Evolutionary conservation across 2,329 filamentous ascomycete genomes (phyloP).

Genomic region (Beauveria medogensis): DNA sequence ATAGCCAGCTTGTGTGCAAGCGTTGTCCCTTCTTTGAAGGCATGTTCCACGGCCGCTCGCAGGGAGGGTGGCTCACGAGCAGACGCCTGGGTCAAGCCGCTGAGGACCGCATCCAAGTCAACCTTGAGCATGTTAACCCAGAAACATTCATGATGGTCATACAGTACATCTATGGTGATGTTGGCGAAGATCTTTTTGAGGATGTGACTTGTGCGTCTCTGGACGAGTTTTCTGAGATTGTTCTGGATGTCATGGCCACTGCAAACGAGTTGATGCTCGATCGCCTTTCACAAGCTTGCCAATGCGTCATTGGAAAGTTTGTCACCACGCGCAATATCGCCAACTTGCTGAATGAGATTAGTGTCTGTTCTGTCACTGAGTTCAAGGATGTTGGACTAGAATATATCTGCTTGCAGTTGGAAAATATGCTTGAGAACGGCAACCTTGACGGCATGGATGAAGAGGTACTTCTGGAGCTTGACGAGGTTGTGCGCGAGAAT

Average conservation of each 20-base stretch:
- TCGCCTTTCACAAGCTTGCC: constrained; percentile 80
- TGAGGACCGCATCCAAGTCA: constrained; percentile 53
- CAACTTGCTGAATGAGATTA: constrained; percentile 75
- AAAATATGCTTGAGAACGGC: constrained; percentile 85
- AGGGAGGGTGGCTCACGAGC: constrained; percentile 72
- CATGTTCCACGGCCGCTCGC: constrained; percentile 80
- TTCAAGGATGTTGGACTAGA: constrained; percentile 87
- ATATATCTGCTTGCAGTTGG: constrained; percentile 86
- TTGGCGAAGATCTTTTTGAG: constrained; percentile 74
- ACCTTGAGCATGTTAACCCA: constrained; percentile 71
- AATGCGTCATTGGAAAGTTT: constrained; percentile 73
- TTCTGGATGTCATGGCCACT: constrained; percentile 82
- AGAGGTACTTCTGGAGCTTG: constrained; percentile 72
- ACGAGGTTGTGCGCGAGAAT: constrained; percentile 71
- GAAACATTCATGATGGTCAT: constrained; percentile 72
- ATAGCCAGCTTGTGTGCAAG: constrained; percentile 71
- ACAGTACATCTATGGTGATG: constrained; percentile 75
- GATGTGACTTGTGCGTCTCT: constrained; percentile 60
- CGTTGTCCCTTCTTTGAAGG: constrained; percentile 89
- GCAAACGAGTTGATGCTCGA: constrained; percentile 96
- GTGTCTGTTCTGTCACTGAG: constrained; percentile 70
- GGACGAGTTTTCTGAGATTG: constrained; percentile 80
- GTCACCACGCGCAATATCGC: constrained; percentile 83
- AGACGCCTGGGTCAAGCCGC: constrained; percentile 42
- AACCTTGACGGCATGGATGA: constrained; percentile 79